Evolutionary conservation across 108 stramenopile species (phyloP), one percentile per base, ranked within the genome.

Genomic region (Skeletonema tropicum): DNA sequence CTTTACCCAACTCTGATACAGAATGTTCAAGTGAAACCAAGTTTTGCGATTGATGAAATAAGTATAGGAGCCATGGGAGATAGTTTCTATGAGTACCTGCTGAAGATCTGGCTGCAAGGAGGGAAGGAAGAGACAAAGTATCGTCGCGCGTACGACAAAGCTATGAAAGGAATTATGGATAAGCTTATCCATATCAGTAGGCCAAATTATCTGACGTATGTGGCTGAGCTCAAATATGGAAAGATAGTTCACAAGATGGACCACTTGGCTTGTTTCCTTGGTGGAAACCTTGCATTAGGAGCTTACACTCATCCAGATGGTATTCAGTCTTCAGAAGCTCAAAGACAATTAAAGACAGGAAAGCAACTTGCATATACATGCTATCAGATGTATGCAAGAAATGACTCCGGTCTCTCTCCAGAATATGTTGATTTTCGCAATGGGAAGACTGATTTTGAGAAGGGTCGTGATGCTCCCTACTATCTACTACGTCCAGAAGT

Each of bases 191-290:
- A 81, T 33, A 68, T 78, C 29, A 85, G 84, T 46, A 58, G 61
- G 12, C 86, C 84, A 14, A 68, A 41, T 25, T 86, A 80, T 15
- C 46, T 85, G 21, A 75, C 82, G 19, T 88, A 83, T 36, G 41
- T 75, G 4, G 61, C 69, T 4, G 69, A 70, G 62, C 36, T 70
- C 30, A 35, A 21, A 67, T 35, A 23, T 66, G 25, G 45, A 35
- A 38, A 46, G 39, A 61, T 76, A 35, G 17, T 82, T 1, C 68
- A 75, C 35, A 88, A 90, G 57, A 90, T 88, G 88, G 88, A 89
- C 63, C 90, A 91, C 70, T 64, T 94, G 17, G 83, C 85, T 2
- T 96, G 95, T 75, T 96, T 93, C 64, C 75, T 94, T 36, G 89
- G 89, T 13, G 94, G 91, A 7, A 74, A 79, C 5, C 74, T 92